Evolutionary conservation across 441 rosid genomes (phyloP), one percentile per base, ranked within the genome.

Genomic region (Populus hybrid): DNA sequence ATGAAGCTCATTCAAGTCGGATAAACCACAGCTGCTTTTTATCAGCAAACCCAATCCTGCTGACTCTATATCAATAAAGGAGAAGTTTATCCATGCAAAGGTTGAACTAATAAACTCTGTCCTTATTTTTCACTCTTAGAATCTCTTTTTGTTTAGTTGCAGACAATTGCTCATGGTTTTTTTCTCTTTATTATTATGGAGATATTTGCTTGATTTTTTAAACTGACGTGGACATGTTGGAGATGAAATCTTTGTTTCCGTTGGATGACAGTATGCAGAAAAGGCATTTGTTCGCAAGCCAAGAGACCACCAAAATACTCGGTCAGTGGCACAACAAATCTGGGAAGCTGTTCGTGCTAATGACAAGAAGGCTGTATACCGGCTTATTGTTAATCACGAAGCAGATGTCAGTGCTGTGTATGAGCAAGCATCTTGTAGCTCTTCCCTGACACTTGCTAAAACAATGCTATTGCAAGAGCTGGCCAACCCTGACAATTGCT

Each of bases 41-140:
- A 75, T 80, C 29, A 86, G 88, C 75, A 95, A 95, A 78, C 98
- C 99, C 40, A 80, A 80, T 86, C 91, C 85, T 73, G 76, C 86
- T 45, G 99, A 97, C 88, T 83, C 91, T 81, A 93, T 97, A 84
- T 88, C 96, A 74, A 85, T 91, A 38, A 97, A 97, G 91, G 99
- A 97, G 88, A 97, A 93, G 88, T 97, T 91, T 83, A 97, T 97
- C 76, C 99, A 95, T 83, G 94, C 98, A 68, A 97, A 97, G 98
- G 99, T 95, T 40, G 65, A 20, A 64, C 35, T 18, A 68, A 76
- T 77, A 33, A 40, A 33, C 18, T 79, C 28, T 59, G n/a, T n/a
- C 76, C 33, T 64, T 5, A 53, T 35, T 23, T 82, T 78, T 68
- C 29, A 74, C 64, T 36, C 28, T 64, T 71, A 33, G 14, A 69